A percentile compares a stretch with the other conserved stretches of the same genome.
Evolutionary conservation across 1,284 basidiomycete genomes (phyloP).

Genomic region (Ustanciosporium gigantosporum): DNA sequence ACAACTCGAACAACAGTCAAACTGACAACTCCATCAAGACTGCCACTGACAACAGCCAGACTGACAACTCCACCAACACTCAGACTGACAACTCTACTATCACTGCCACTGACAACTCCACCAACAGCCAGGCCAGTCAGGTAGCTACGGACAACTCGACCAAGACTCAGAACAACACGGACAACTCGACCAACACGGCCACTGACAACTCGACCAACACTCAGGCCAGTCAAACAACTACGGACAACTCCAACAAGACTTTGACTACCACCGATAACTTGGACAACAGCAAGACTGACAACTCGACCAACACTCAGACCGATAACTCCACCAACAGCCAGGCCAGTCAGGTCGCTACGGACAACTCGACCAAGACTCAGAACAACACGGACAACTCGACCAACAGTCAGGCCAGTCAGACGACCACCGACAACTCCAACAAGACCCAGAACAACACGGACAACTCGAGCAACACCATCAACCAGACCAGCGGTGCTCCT

Average conservation of each 20-base stretch:
- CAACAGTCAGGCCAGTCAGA: too few species aligned
- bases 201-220: too few species aligned
- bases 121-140: too few species aligned
- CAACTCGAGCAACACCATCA: slow-evolving; percentile 1
- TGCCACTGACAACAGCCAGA: not conserved
- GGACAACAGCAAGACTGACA: slow-evolving; percentile 1
- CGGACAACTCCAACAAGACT: too few species aligned
- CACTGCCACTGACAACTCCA: not conserved
- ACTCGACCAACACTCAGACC: slow-evolving; percentile 1
- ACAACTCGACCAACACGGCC: slow-evolving; percentile 3
- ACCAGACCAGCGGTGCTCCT: not conserved
- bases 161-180: slow-evolving; percentile 5
- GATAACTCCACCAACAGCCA: slow-evolving; percentile 1
- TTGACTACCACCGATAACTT: too few species aligned
- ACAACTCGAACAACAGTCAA: not conserved
- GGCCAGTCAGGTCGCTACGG: too few species aligned
- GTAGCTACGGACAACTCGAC: too few species aligned
- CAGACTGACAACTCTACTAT: not conserved
- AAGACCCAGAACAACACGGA: slow-evolving; percentile 6
- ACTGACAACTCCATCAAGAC: not conserved
- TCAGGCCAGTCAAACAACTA: too few species aligned
- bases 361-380: slow-evolving; percentile 3
- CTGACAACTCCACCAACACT: not conserved
- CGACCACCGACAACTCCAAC: too few species aligned
- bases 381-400: too few species aligned